phyloP scores from a whole-genome alignment of 306 rosid species.

The Quercus alba region DNA sequence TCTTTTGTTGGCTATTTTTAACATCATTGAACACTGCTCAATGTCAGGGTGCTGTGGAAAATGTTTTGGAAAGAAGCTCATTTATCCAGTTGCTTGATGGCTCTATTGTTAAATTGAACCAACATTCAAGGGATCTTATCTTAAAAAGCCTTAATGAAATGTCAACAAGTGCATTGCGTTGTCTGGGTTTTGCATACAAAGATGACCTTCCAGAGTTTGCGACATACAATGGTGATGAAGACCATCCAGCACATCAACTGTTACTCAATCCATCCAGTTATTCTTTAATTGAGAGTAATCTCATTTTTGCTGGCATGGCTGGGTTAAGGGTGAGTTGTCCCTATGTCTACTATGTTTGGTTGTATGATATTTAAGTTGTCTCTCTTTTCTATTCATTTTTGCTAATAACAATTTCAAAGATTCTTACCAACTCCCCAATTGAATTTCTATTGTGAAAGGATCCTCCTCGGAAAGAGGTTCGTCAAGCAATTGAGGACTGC shows the following conservation, averaged over 20 bases:
- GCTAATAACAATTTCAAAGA: neutral
- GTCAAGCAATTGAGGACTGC: slow-evolving; percentile 86
- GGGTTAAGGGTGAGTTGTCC: slow-evolving; percentile 76
- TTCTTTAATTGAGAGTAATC: slow-evolving; percentile 71
- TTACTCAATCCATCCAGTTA: slow-evolving; percentile 79
- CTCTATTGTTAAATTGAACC: slow-evolving; percentile 54
- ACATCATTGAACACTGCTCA: neutral
- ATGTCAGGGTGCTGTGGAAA: slow-evolving; percentile 85
- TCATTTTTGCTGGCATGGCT: slow-evolving; percentile 78
- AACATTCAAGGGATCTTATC: slow-evolving; percentile 46
- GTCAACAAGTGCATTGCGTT: slow-evolving; percentile 82
- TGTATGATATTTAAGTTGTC: neutral
- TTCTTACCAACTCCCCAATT: neutral
- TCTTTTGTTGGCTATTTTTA: neutral
- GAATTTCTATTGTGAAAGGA: slow-evolving; percentile 37
- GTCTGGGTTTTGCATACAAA: slow-evolving; percentile 95
- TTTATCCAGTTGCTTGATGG: slow-evolving; percentile 73
- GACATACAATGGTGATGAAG: slow-evolving; percentile 60
- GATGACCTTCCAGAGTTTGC: slow-evolving; percentile 55
- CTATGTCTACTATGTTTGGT: neutral
- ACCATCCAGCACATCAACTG: slow-evolving; percentile 86
- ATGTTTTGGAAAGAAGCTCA: slow-evolving; percentile 76
- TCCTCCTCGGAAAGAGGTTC: slow-evolving; percentile 90
- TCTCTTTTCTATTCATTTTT: neutral
- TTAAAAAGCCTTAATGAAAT: slow-evolving; percentile 70